Evolutionary conservation across 2,329 filamentous ascomycete species (phyloP).

Genomic region (Leptographium wingfieldii): DNA sequence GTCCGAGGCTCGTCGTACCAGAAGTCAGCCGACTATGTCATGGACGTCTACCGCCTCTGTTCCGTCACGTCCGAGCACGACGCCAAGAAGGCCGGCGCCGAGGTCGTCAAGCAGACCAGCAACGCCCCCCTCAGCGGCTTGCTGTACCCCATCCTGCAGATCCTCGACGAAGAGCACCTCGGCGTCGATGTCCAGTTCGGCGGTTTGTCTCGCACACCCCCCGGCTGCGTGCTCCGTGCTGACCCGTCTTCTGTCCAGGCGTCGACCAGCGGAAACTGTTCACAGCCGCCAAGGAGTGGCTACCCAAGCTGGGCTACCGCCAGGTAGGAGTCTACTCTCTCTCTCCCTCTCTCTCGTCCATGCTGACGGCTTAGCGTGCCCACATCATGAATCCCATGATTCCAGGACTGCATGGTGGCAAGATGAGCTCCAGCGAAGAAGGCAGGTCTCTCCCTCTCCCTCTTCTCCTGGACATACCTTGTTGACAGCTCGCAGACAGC

Average conservation of each 20-base stretch:
- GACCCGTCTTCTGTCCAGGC: neutral
- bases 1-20: slow-evolving; percentile 80
- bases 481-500: slow-evolving; percentile 39
- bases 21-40: slow-evolving; percentile 57
- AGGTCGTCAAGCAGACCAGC: slow-evolving; percentile 84
- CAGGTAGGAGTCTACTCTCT: slow-evolving; percentile 22
- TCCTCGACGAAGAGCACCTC: slow-evolving; percentile 81
- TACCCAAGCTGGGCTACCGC: slow-evolving; percentile 77
- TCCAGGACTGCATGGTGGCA: slow-evolving; percentile 68
- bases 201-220: slow-evolving; percentile 18
- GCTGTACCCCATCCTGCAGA: slow-evolving; percentile 79
- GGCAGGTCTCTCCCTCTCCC: slow-evolving; percentile 26
- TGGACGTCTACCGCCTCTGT: slow-evolving; percentile 75
- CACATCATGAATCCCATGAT: slow-evolving; percentile 62
- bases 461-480: neutral
- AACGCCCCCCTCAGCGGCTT: slow-evolving; percentile 64
- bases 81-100: slow-evolving; percentile 80
- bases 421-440: slow-evolving; percentile 70
- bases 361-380: slow-evolving; percentile 27
- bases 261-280: slow-evolving; percentile 86
- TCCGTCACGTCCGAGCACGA: slow-evolving; percentile 63
- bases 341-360: neutral
- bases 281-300: slow-evolving; percentile 67
- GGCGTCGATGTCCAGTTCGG: slow-evolving; percentile 83
- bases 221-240: no score